Evolutionary conservation across 306 rosid genomes (phyloP), one percentile per base, ranked within the genome.

Genomic region (Leucaena leucocephala): DNA sequence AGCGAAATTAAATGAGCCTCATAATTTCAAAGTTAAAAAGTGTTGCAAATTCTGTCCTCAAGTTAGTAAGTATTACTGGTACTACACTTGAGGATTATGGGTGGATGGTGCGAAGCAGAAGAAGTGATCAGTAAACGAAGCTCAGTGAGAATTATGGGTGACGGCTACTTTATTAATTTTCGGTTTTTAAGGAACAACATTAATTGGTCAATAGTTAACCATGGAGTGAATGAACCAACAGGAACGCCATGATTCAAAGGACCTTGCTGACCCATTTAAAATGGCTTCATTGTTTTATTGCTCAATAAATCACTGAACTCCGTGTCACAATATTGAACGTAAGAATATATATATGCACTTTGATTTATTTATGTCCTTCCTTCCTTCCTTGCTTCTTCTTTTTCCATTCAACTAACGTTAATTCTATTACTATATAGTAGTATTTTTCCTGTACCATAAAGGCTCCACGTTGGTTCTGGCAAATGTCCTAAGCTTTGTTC

Each of bases 151-250:
- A 57, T 59, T 75, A 68, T 50, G 71, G 42, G 14, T 19, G 65
- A 73, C 27, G 43, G 27, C 27, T 27, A 76, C 4, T 19, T 27
- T 27, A 27, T 27, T 27, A 0, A 35, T 35, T 33, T 80, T 81
- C 80, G 87, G 82, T 59, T 73, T 72, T 67, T 42, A 73, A 77
- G 62, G 65, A 36, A 22, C 5, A 22, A 36, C 87, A 80, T 39
- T 66, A 10, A 66, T 17, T 66, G 71, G 13, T 12, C n/a, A 34
- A 62, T 62, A 27, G 27, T 27, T 27, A 27, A 27, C 27, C 27
- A 27, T 27, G 0, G 27, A 27, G 27, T 27, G 27, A 27, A 27
- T 27, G 27, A 27, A 27, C 27, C 27, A 0, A 0, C 27, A 27
- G 27, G 27, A 27, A 27, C 0, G 27, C 27, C 27, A 27, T 27